Evolutionary conservation across 75 land plant genomes (phyloP), one percentile per base, ranked within the genome.

Genomic region (Larix kaempferi): DNA sequence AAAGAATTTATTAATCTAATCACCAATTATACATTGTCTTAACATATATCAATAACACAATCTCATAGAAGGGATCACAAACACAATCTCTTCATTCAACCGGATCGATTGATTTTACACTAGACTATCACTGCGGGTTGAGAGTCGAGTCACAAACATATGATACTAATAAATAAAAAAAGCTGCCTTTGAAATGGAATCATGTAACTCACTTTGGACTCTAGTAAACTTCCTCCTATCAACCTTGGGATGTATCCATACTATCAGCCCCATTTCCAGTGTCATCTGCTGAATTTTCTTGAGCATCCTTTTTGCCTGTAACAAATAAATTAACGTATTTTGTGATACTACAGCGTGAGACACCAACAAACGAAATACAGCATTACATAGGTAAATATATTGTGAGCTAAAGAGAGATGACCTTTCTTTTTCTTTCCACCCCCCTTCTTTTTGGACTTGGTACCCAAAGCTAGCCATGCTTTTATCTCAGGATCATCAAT

Each of bases 381-480:
- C 12, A 16, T 21, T 41, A 60, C 2, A 66, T 6, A 26, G 29
- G 15, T 59, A 62, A 44, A 56, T 2, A 27, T 14, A 56, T 49
- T 15, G 39, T 74, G 5, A 14, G n/a, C n/a, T 22, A 27, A 16
- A 21, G 19, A 55, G 29, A n/a, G 21, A 21, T 55, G 33, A 93
- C 98, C 96, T 90, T 94, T 95, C 89, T 95, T 95, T 85, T 96
- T 96, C 90, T 96, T 96, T 54, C 95, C 95, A 21, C 99, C 98
- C 37, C 97, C 97, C 79, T 94, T 94, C 88, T 94, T 96, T 88
- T 96, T 96, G 19, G 97, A 78, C 90, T 94, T 96, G n/a, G 86
- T 94, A 54, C 85, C 93, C 87, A 96, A 76, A 14, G 99, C 88
- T 69, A 96, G 76, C 99, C 99, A 96, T 11, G 92, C 89, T 77